A percentile compares a stretch with the other conserved stretches of the same genome.
Evolutionary conservation across 2,329 filamentous ascomycete species (phyloP).

Genomic region (Talaromyces sp.): DNA sequence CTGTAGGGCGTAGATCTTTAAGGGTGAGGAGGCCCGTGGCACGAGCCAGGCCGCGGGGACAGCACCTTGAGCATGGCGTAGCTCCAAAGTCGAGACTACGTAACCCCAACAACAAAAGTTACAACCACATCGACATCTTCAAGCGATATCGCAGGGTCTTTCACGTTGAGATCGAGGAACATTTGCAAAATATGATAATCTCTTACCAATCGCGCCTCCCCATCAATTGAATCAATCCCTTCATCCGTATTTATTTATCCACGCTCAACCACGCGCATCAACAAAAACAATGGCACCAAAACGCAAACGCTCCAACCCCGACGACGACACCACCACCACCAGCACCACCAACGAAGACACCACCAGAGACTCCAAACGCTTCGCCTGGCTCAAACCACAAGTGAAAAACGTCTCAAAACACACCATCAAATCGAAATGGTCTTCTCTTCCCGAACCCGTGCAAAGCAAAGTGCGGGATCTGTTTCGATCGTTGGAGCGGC

Average conservation of each 20-base stretch:
- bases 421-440: conserved; percentile 49
- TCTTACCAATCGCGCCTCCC: too few relatives aligned
- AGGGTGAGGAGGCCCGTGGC: background rate
- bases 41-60: too few relatives aligned
- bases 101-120: background rate
- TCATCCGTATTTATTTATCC: background rate
- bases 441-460: conserved; percentile 42
- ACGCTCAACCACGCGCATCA: background rate
- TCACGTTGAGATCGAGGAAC: background rate
- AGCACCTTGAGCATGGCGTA: too few relatives aligned
- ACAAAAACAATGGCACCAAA: conserved; percentile 7
- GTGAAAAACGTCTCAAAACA: conserved; percentile 44
- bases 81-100: too few relatives aligned
- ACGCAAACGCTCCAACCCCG: background rate
- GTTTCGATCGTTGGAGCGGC: conserved; percentile 43
- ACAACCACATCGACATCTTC: background rate
- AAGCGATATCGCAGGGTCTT: too few relatives aligned
- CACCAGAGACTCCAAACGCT: conserved; percentile 31
- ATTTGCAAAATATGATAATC: too few relatives aligned
- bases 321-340: background rate
- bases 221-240: background rate
- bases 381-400: conserved; percentile 41
- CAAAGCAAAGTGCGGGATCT: conserved; percentile 46
- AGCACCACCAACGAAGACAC: conserved; percentile 12
- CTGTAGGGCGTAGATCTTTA: background rate